phyloP scores from a whole-genome alignment of 257 asterid species.

The Haberlea rhodopensis region DNA sequence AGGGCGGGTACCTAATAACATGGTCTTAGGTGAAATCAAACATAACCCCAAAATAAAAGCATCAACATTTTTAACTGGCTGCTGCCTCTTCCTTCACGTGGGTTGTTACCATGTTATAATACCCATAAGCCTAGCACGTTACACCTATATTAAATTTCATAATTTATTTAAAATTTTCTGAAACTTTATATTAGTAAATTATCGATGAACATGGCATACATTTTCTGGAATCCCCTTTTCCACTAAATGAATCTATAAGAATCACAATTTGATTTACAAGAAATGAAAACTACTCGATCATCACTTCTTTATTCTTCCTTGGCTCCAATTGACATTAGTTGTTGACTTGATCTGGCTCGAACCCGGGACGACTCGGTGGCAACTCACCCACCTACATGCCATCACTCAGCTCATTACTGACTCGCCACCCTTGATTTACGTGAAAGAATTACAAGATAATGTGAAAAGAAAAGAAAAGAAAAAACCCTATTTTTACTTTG shows the following conservation, averaged over 20 bases:
- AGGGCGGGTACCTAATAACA: too few species aligned
- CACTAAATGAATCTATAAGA: slow-evolving; percentile 24
- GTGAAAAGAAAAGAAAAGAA: neutral
- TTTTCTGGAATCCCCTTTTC: slow-evolving; percentile 25
- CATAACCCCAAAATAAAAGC: neutral
- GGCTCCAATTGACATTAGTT: neutral
- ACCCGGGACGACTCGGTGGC: slow-evolving; percentile 66
- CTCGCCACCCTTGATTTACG: slow-evolving; percentile 23
- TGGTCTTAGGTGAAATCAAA: neutral
- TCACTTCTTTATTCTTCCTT: neutral
- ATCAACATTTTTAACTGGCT: neutral
- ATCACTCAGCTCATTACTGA: slow-evolving; percentile 28
- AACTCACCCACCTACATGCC: slow-evolving; percentile 55
- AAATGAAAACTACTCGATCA: slow-evolving; percentile 13
- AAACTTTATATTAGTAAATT: neutral
- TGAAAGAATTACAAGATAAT: slow-evolving; percentile 12
- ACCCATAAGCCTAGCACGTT: neutral
- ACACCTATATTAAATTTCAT: too few species aligned
- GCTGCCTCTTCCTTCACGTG: neutral
- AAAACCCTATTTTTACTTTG: neutral
- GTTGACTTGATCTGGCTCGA: slow-evolving; percentile 29
- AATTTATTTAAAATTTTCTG: neutral
- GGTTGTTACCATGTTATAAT: neutral
- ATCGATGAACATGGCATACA: slow-evolving; percentile 2
- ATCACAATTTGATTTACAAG: slow-evolving; percentile 17